A percentile compares a stretch with the other conserved stretches of the same genome.
These are phyloP conservation scores for Maudiozyma turicensis DNA, from an alignment of 805 yeast genomes.

Conservation along the genomic window DNA sequence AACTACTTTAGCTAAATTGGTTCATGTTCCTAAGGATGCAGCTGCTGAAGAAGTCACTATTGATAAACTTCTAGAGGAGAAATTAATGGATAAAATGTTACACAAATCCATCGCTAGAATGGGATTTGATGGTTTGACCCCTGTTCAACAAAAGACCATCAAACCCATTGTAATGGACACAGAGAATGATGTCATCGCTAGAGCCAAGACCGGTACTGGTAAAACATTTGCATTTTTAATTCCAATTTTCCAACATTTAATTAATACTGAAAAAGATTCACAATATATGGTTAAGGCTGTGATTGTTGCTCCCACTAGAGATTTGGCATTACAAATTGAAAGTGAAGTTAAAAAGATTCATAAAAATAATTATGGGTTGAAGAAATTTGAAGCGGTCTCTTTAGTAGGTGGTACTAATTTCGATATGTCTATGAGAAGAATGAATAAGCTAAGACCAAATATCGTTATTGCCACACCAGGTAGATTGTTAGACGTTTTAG, in stretches of 20 bases:
- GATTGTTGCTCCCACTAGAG: conserved; percentile 84
- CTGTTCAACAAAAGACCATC: conserved; percentile 59
- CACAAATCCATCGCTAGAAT: conserved; percentile 32
- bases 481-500: conserved; percentile 57
- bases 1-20: conserved; percentile 11
- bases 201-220: conserved; percentile 95
- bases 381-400: conserved; percentile 35
- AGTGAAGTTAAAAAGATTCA: conserved; percentile 48
- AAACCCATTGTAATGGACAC: conserved; percentile 43
- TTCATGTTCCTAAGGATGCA: conserved; percentile 8
- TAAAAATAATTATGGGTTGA: conserved; percentile 18
- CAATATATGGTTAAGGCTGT: conserved; percentile 44
- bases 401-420: conserved; percentile 61
- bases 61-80: conserved; percentile 22
- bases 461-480: conserved; percentile 88
- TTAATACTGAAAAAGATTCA: conserved; percentile 23
- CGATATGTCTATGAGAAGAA: conserved; percentile 29
- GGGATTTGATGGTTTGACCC: conserved; percentile 47
- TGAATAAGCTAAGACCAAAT: conserved; percentile 34
- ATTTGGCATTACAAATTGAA: conserved; percentile 75
- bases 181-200: conserved; percentile 54
- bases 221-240: conserved; percentile 84
- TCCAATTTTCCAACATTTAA: conserved; percentile 58
- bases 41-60: conserved; percentile 18
- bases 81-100: conserved; percentile 21